Conservation (phyloP, 2,329 filamentous ascomycete genomes). For the Phaeosphaeriaceae sp. region DNA sequence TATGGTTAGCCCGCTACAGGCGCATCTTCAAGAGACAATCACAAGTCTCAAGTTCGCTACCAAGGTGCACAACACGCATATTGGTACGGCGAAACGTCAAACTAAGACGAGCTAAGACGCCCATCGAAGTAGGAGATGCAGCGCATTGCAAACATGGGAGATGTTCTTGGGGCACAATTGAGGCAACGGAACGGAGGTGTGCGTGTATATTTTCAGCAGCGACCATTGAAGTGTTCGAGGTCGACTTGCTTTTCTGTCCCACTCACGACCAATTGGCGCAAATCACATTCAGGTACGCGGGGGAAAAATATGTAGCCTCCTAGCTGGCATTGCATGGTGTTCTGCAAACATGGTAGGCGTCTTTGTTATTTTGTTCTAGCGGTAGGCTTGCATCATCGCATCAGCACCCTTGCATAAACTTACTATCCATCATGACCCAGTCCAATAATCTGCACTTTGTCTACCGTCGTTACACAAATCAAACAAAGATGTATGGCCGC, state of each 20-base stretch:
- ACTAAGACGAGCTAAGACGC: slow-evolving; percentile 58
- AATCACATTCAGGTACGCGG: too few species aligned
- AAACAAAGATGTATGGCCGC: background rate
- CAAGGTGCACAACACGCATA: slow-evolving; percentile 92
- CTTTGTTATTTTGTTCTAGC: too few species aligned
- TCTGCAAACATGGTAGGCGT: too few species aligned
- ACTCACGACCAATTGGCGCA: background rate
- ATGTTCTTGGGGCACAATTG: too few species aligned
- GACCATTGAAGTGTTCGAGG: slow-evolving; percentile 28
- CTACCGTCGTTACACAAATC: background rate
- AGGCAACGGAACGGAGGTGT: slow-evolving; percentile 2
- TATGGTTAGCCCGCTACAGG: slow-evolving; percentile 92
- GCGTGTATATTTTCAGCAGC: slow-evolving; percentile 4
- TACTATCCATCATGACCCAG: too few species aligned
- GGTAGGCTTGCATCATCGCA: too few species aligned
- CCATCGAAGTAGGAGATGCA: background rate
- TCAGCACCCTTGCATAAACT: too few species aligned
- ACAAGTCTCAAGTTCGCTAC: slow-evolving; percentile 96
- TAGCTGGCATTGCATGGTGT: too few species aligned
- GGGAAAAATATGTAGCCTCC: too few species aligned
- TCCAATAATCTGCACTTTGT: background rate
- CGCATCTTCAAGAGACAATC: slow-evolving; percentile 88
- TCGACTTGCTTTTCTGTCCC: slow-evolving; percentile 11
- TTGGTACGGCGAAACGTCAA: slow-evolving; percentile 82
- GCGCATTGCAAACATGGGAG: background rate